Base-by-base conservation (phyloP, 1,139 yeast genomes). In the Suhomyces maxii region DNA sequence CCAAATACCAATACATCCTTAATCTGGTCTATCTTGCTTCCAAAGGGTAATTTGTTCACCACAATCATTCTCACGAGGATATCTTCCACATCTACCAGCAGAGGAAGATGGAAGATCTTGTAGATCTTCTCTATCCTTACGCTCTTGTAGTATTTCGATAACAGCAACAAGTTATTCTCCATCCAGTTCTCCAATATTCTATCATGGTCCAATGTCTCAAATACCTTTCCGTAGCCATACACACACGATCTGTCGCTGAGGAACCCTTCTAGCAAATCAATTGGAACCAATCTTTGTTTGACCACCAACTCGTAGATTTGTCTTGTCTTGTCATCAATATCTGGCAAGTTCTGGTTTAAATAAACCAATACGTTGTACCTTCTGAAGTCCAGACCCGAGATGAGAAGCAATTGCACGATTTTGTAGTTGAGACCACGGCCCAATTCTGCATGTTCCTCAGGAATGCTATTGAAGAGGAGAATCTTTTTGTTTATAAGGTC, bases 401-500 rank as follows among this genome's bases (percentile, higher is more conserved):
- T 49, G n/a, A 69, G 48, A 37, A 64, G 54, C 34, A 63, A 61
- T 28, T 69, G 67, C 37, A 69, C 52, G 13, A 69, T 59, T 50
- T 71, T 71, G 33, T 48, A 48, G 34, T 58, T 61, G 18, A 60
- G 53, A 41, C 49, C 45, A 11, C 23, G 38, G 6, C 40, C 43
- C 37, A 46, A 37, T 6, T 39, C 38, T 2, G 14, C 26, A 13
- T 42, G 46, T 33, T 25, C 30, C 3, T 50, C 35, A 10, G 42
- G 40, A 8, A 58, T 39, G 39, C 55, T 52, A 37, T 61, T 64
- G 2, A 63, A 47, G 18, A 65, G 50, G n/a, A 67, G 55, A 39
- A 72, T 54, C 51, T 73, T 73, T 51, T 72, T 71, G 50, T 71
- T 69, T 26, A 72, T 61, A 49, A 73, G 60, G 34, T 72, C 77